A percentile compares a stretch with the other conserved stretches of the same genome.
phyloP scores from a whole-genome alignment of 176 grass and related monocot genomes.

The Aegilops umbellulata region DNA sequence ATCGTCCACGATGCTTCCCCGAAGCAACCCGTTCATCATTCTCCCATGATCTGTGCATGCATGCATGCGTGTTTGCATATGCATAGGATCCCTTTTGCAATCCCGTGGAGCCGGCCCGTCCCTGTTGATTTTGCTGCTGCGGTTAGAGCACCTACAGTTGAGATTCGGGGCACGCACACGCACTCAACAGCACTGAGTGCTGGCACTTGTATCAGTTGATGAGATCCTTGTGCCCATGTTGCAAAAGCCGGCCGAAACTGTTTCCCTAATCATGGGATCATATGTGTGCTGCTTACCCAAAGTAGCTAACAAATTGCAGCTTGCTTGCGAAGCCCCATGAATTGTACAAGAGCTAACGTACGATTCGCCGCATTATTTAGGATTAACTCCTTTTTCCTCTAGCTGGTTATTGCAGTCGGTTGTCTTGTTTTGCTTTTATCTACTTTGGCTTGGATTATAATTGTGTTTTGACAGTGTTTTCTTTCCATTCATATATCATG shows the following conservation, averaged over 20 bases:
- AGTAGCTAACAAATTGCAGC: neutral
- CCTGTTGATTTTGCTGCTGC: neutral
- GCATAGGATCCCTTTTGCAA: neutral
- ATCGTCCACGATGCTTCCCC: slow-evolving; percentile 7
- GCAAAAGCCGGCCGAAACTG: neutral
- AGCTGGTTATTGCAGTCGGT: too few relatives aligned
- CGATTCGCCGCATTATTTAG: too few relatives aligned
- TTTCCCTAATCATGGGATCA: neutral
- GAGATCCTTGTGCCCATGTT: neutral
- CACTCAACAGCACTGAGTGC: neutral
- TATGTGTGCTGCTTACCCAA: neutral
- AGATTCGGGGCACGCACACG: neutral
- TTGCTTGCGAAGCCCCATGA: neutral
- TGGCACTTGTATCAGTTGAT: neutral
- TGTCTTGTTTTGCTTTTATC: too few relatives aligned
- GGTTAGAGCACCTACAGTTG: neutral
- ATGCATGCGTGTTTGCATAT: neutral
- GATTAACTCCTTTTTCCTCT: too few relatives aligned
- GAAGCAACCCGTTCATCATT: neutral
- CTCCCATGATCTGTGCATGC: neutral
- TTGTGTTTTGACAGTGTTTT: too few relatives aligned
- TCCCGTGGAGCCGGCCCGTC: neutral
- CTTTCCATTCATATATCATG: too few relatives aligned
- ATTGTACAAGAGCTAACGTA: too few relatives aligned
- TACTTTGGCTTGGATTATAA: too few relatives aligned